These are phyloP conservation scores for Metschnikowia rubicola DNA, from an alignment of 805 yeast species.

Conservation along the genomic window DNA sequence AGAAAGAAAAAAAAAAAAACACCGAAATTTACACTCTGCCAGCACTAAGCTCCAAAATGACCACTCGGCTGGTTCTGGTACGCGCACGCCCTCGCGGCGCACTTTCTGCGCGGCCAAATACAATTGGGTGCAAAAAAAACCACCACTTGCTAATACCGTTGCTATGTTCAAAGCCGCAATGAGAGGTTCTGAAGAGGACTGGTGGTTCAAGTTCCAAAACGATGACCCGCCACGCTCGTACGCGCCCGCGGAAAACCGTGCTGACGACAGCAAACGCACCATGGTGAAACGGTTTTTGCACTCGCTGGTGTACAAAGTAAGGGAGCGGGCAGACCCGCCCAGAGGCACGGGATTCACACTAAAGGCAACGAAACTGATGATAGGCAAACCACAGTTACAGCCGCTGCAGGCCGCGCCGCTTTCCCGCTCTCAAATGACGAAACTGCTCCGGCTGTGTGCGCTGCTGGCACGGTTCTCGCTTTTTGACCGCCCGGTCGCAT, in stretches of 20 bases:
- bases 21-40: too few species aligned
- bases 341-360: slow-evolving; percentile 1
- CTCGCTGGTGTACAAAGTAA: slow-evolving; percentile 12
- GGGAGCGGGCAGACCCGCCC: slow-evolving; percentile 9
- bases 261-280: slow-evolving; percentile 10
- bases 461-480: slow-evolving; percentile 4
- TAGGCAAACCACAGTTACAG: not conserved
- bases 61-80: not conserved
- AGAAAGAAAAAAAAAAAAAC: too few species aligned
- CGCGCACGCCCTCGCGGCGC: not conserved
- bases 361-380: not conserved
- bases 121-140: slow-evolving; percentile 10
- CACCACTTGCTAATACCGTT: slow-evolving; percentile 12
- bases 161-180: slow-evolving; percentile 14
- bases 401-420: slow-evolving; percentile 1
- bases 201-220: slow-evolving; percentile 11
- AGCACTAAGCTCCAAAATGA: too few species aligned
- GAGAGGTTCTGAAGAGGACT: slow-evolving; percentile 9
- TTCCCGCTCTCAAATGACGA: slow-evolving; percentile 3
- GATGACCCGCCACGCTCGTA: not conserved
- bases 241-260: slow-evolving; percentile 1
- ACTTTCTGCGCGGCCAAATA: not conserved
- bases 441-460: slow-evolving; percentile 6
- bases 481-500: slow-evolving; percentile 2
- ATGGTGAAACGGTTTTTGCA: slow-evolving; percentile 12